phyloP scores from a whole-genome alignment of 306 rosid genomes.

The Delonix regia region DNA sequence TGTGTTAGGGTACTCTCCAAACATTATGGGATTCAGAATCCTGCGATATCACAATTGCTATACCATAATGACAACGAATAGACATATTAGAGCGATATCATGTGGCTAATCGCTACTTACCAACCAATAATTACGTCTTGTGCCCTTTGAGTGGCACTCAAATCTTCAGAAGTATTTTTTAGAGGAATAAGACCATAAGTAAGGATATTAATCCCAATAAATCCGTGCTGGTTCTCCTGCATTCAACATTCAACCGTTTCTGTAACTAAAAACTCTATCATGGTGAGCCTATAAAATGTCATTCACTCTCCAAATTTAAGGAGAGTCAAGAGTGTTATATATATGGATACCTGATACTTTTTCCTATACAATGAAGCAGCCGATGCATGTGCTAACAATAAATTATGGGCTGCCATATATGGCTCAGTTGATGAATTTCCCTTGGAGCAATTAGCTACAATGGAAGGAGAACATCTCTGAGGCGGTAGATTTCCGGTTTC shows the following conservation, averaged over 20 bases:
- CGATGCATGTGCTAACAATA: slow-evolving; percentile 51
- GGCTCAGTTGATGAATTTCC: slow-evolving; percentile 62
- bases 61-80: too few relatives aligned
- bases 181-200: slow-evolving; percentile 50
- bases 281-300: not conserved
- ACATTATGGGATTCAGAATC: slow-evolving; percentile 62
- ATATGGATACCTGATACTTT: slow-evolving; percentile 49
- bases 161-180: slow-evolving; percentile 53
- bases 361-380: slow-evolving; percentile 44
- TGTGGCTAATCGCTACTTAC: slow-evolving; percentile 35
- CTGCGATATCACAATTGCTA: slow-evolving; percentile 29
- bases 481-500: slow-evolving; percentile 38
- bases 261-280: not conserved
- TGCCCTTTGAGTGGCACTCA: slow-evolving; percentile 55
- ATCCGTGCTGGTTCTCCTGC: slow-evolving; percentile 66
- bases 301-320: not conserved
- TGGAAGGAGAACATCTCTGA: slow-evolving; percentile 39
- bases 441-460: slow-evolving; percentile 32
- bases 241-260: not conserved
- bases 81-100: not conserved
- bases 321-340: not conserved
- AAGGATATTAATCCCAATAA: slow-evolving; percentile 61
- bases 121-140: slow-evolving; percentile 56
- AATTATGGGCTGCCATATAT: slow-evolving; percentile 49
- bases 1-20: slow-evolving; percentile 64